These are phyloP conservation scores for Tulasnella sp. DNA, from an alignment of 768 basidiomycete genomes.

Conservation along the genomic window DNA sequence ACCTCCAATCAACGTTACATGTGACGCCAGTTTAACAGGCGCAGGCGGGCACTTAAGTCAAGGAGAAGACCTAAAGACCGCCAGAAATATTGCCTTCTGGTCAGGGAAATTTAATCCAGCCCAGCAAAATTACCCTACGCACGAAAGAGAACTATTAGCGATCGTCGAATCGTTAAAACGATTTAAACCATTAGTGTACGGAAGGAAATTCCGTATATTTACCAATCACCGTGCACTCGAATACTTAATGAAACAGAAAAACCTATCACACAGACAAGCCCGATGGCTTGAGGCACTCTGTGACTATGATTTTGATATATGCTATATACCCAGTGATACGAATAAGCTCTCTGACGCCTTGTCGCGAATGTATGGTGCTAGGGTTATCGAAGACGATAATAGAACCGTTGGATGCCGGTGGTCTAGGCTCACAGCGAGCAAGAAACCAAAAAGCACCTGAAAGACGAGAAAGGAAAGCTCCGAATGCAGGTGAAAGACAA, in stretches of 20 bases:
- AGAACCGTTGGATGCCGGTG: no score
- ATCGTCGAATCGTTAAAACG: slow-evolving; percentile 32
- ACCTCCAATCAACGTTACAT: slow-evolving; percentile 30
- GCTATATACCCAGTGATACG: slow-evolving; percentile 34
- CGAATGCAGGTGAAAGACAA: no score
- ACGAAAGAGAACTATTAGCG: slow-evolving; percentile 35
- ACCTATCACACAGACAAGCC: no score
- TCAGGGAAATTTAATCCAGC: no score
- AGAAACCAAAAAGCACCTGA: no score
- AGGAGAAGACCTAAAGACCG: slow-evolving; percentile 18
- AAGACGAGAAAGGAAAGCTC: no score
- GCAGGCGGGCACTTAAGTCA: slow-evolving; percentile 29
- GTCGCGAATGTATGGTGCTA: slow-evolving; percentile 27
- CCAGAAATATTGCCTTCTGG: slow-evolving; percentile 1
- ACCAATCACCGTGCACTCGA: slow-evolving; percentile 37
- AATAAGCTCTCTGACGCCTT: slow-evolving; percentile 39
- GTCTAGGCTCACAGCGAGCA: no score
- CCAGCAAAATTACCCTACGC: no score
- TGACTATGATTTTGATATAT: slow-evolving; percentile 34
- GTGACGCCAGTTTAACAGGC: slow-evolving; percentile 33
- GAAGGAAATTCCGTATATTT: slow-evolving; percentile 28
- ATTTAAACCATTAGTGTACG: no score
- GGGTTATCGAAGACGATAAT: neutral
- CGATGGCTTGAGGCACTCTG: slow-evolving; percentile 34
- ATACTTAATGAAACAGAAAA: slow-evolving; percentile 30